Evolutionary conservation across 768 basidiomycete genomes (phyloP).

Genomic region (Tricholoma saponaceum): DNA sequence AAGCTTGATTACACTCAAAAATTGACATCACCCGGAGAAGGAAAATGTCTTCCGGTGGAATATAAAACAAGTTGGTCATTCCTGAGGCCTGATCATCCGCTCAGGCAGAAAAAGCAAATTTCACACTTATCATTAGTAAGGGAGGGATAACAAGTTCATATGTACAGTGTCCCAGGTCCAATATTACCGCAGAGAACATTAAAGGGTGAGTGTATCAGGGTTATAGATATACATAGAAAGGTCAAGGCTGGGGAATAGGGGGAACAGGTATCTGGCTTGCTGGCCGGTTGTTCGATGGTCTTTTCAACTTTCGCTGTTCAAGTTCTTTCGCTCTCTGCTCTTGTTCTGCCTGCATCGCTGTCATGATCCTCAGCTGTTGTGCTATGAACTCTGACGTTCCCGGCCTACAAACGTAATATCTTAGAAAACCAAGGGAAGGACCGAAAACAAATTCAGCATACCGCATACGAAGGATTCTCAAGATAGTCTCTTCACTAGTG

Average conservation of each 20-base stretch:
- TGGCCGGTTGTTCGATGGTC: slow-evolving; percentile 32
- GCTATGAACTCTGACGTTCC: slow-evolving; percentile 83
- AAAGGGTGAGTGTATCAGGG: slow-evolving; percentile 8
- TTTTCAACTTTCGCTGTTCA: slow-evolving; percentile 55
- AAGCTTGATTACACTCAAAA: too few relatives aligned
- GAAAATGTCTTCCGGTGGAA: too few relatives aligned
- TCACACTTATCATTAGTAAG: not conserved
- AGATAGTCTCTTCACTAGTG: slow-evolving; percentile 84
- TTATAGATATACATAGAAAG: not conserved
- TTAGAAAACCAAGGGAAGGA: not conserved
- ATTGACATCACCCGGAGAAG: too few relatives aligned
- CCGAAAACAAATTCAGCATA: slow-evolving; percentile 24
- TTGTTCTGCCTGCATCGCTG: slow-evolving; percentile 78
- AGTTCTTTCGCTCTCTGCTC: slow-evolving; percentile 65
- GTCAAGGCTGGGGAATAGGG: slow-evolving; percentile 25
- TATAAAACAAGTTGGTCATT: too few relatives aligned
- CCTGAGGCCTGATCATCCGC: too few relatives aligned
- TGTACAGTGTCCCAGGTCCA: slow-evolving; percentile 14
- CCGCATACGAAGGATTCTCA: slow-evolving; percentile 96
- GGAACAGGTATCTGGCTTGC: slow-evolving; percentile 33
- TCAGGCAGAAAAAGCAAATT: not conserved
- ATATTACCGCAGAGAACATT: not conserved
- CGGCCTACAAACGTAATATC: slow-evolving; percentile 41
- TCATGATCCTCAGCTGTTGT: slow-evolving; percentile 81
- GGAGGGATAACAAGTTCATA: not conserved